phyloP scores from a whole-genome alignment of 2,329 filamentous ascomycete genomes.

The Juglanconis sp. region DNA sequence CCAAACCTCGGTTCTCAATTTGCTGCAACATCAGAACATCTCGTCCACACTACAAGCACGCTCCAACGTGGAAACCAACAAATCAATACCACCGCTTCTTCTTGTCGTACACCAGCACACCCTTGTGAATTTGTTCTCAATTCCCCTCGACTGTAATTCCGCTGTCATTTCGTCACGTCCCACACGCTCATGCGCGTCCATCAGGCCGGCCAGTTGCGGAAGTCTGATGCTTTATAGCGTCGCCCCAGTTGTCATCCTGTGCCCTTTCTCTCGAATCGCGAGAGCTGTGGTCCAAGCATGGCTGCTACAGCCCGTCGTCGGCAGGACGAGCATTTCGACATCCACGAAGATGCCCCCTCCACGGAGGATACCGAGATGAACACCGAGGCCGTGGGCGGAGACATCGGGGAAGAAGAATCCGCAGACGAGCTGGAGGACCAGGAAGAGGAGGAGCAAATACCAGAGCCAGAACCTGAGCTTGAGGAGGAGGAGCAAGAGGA shows the following conservation, averaged over 20 bases:
- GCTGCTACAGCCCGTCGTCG: slow-evolving; percentile 24
- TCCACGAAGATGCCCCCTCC: slow-evolving; percentile 46
- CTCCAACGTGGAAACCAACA: not conserved
- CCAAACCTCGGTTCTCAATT: not conserved
- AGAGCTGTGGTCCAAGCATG: slow-evolving; percentile 17
- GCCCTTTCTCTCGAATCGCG: not conserved
- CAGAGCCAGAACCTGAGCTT: slow-evolving; percentile 30
- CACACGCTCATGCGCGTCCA: not conserved
- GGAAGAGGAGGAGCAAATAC: slow-evolving; percentile 25
- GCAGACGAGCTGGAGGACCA: slow-evolving; percentile 22
- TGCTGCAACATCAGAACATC: not conserved
- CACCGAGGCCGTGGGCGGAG: slow-evolving; percentile 35
- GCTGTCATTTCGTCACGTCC: not conserved
- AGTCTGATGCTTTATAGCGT: not conserved
- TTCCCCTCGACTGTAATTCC: not conserved
- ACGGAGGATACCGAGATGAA: slow-evolving; percentile 51
- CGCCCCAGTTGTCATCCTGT: not conserved
- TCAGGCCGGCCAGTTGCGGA: not conserved
- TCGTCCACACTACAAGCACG: not conserved
- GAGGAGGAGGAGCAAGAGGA: slow-evolving; percentile 32
- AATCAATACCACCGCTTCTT: not conserved
- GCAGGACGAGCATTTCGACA: slow-evolving; percentile 40
- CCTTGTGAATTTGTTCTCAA: not conserved
- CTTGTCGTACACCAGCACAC: not conserved
- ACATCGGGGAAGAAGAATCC: not conserved